phyloP scores from a whole-genome alignment of 139 green algal species.

The Edaphochlamys debaryana region DNA sequence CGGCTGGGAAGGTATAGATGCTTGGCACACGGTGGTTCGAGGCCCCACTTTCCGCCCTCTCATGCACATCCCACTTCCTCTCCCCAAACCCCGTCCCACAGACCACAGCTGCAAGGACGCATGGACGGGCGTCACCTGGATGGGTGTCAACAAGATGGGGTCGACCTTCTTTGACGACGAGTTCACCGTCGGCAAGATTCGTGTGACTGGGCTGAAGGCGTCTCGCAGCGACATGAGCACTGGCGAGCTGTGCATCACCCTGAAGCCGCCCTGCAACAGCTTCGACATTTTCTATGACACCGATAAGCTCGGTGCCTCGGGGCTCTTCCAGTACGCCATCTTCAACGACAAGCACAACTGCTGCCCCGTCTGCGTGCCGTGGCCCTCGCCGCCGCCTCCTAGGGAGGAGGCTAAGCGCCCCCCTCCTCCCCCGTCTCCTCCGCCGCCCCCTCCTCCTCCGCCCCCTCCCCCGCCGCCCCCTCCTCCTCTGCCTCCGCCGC shows the following conservation, averaged over 20 bases:
- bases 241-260: constrained; percentile 13
- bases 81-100: too few species aligned
- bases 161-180: constrained; percentile 20
- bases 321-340: constrained; percentile 19
- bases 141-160: neutral
- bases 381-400: constrained; percentile 15
- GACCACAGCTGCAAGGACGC: constrained; percentile 16
- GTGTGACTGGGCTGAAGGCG: neutral
- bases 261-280: neutral
- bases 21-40: too few species aligned
- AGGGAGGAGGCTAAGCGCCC: neutral
- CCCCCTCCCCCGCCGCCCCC: neutral
- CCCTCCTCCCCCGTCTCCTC: neutral
- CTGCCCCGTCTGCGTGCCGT: constrained; percentile 25
- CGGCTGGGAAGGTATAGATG: neutral
- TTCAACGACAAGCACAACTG: constrained; percentile 26
- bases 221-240: neutral
- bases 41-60: too few species aligned
- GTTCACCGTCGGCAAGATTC: constrained; percentile 12
- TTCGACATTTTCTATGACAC: constrained; percentile 30
- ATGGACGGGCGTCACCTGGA: neutral
- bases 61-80: too few species aligned
- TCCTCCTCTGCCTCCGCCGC: neutral
- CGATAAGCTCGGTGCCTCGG: neutral
- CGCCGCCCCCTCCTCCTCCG: constrained; percentile 3